These are phyloP conservation scores for Pezicula radicicola DNA, from an alignment of 2,329 filamentous ascomycete species.

Conservation along the genomic window DNA sequence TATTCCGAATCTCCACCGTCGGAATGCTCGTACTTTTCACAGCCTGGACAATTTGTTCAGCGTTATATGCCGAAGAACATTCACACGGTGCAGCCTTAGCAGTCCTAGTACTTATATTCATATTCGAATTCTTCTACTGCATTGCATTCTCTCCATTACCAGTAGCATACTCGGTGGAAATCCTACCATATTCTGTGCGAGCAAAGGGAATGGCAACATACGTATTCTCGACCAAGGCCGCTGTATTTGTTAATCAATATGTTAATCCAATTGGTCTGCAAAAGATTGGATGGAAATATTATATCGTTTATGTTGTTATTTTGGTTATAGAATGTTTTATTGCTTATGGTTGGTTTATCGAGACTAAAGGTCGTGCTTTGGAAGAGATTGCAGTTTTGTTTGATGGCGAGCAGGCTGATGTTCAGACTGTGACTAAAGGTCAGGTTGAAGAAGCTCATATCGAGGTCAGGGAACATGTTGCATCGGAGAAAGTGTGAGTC, in stretches of 20 bases:
- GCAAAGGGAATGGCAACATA: conserved; percentile 34
- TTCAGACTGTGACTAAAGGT: not conserved
- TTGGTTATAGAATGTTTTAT: conserved; percentile 22
- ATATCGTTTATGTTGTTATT: conserved; percentile 23
- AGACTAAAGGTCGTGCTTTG: conserved; percentile 4
- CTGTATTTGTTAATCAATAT: conserved; percentile 29
- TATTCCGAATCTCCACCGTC: conserved; percentile 9
- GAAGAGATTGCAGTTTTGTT: conserved; percentile 7
- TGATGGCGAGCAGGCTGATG: conserved; percentile 5
- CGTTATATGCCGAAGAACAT: conserved; percentile 25
- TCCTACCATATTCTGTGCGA: conserved; percentile 34
- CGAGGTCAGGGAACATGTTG: not conserved
- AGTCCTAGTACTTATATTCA: conserved; percentile 42
- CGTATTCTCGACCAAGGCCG: conserved; percentile 34
- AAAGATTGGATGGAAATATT: conserved; percentile 30
- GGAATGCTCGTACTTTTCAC: conserved; percentile 32
- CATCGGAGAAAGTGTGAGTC: not conserved
- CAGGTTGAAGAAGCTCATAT: not conserved
- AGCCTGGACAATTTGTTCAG: conserved; percentile 33
- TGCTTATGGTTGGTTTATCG: conserved; percentile 7
- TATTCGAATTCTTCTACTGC: conserved; percentile 46
- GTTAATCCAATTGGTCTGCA: conserved; percentile 42
- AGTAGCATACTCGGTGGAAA: conserved; percentile 42
- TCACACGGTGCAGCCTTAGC: conserved; percentile 27
- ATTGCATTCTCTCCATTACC: conserved; percentile 54